Base-by-base conservation (phyloP, 202 grass and related monocot species). In the Setaria italica region DNA sequence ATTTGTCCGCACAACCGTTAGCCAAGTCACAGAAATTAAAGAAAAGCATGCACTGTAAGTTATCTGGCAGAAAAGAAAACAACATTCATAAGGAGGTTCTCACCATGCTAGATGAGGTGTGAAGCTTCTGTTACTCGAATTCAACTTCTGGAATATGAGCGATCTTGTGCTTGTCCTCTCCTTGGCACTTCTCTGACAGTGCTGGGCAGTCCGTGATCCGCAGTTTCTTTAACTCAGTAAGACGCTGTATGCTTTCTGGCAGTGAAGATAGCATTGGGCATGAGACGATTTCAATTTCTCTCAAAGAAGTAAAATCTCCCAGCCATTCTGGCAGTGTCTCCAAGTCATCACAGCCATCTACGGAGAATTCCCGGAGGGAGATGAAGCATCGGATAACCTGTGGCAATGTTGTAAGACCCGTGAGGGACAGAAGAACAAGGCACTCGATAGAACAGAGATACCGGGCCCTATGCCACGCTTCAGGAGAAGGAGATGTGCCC, bases 401-500 rank as follows among this genome's bases (percentile, higher is more conserved):
- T 7, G 69, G 69, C 11, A 72, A 72, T 43, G 5, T 49, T 72
- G 11, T 9, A 49, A 72, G 43, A 5, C 12, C 45, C 0, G 5
- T 15, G n/a, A 49, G 7, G 2, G 0, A 2, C 1, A 3, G 0
- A 0, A 72, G 21, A 0, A 0, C 0, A 7, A 72, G 20, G 15
- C 0, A 0, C n/a, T 49, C 43, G 12, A 72, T 9, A 5, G 63
- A 37, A 15, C 43, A 49, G 11, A 49, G n/a, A 2, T 48, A 29
- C 2, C 2, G 43, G n/a, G 11, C 6, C 45, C 69, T 25, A 72
- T 43, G 43, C 43, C 43, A 72, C 43, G 2, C 43, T 30, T 72
- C 69, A 29, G 5, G 48, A 15, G 69, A 49, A 2, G 21, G 12
- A 6, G 4, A 0, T 35, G 32, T 0, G 0, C 2, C 2, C 2